A percentile compares a stretch with the other conserved stretches of the same genome.
Conservation (phyloP, 2,329 filamentous ascomycete genomes). For the Neoarthrinium moseri region DNA sequence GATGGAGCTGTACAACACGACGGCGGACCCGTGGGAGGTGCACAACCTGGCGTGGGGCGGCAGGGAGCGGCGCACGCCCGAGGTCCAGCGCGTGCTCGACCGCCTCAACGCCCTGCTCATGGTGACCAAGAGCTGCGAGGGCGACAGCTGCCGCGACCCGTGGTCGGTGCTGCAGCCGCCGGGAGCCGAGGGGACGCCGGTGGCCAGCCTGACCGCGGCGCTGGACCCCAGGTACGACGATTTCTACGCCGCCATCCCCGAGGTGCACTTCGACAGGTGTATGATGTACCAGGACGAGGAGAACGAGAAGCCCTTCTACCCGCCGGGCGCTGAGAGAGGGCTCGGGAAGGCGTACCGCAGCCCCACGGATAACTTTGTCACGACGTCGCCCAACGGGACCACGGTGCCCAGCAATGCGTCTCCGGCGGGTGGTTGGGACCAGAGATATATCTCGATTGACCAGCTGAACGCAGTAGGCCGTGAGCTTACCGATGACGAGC, state of each 20-base stretch:
- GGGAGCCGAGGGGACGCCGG: slow-evolving; percentile 19
- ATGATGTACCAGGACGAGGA: slow-evolving; percentile 5
- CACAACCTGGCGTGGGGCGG: slow-evolving; percentile 16
- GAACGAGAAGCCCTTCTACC: slow-evolving; percentile 5
- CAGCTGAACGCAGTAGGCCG: too few species aligned
- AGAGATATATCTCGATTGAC: too few species aligned
- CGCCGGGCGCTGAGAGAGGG: not conserved
- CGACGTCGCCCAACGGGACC: not conserved
- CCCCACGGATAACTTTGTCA: slow-evolving; percentile 8
- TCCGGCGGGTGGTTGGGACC: not conserved
- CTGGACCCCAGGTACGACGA: slow-evolving; percentile 44
- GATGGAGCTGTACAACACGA: slow-evolving; percentile 64
- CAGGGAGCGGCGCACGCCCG: slow-evolving; percentile 6
- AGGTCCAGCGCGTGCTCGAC: slow-evolving; percentile 12
- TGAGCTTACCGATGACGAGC: too few species aligned
- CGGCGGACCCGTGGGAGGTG: slow-evolving; percentile 23
- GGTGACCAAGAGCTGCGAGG: slow-evolving; percentile 24
- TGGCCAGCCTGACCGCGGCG: slow-evolving; percentile 50
- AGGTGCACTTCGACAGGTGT: not conserved
- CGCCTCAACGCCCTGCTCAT: slow-evolving; percentile 24
- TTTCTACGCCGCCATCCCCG: slow-evolving; percentile 44
- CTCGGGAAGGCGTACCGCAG: not conserved
- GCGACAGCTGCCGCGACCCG: slow-evolving; percentile 21
- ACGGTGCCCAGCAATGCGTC: not conserved
- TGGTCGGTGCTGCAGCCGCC: slow-evolving; percentile 56